Evolutionary conservation across 768 basidiomycete species (phyloP).

Genomic region (Tephrocybe sp.): DNA sequence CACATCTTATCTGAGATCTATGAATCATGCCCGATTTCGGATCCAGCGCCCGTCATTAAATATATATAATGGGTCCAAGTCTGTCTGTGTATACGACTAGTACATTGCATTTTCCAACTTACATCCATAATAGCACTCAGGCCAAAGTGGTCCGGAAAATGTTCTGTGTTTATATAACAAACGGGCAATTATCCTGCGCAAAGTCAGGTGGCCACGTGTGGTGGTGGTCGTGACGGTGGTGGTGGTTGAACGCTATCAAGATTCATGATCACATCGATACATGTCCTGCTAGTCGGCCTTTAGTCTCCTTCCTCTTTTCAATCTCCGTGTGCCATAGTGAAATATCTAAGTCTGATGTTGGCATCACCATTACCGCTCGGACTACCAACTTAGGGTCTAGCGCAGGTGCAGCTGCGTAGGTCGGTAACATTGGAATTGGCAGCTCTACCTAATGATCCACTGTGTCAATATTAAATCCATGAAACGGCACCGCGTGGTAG

Average conservation of each 20-base stretch:
- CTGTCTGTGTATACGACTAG: too few species aligned
- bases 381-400: constrained; percentile 46
- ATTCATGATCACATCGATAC: neutral
- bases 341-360: constrained; percentile 46
- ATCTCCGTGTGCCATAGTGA: constrained; percentile 39
- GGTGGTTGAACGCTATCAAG: neutral
- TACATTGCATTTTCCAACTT: neutral
- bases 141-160: neutral
- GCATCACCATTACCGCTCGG: constrained; percentile 50
- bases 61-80: constrained; percentile 3
- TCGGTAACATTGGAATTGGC: constrained; percentile 40
- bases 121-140: neutral
- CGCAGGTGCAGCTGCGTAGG: constrained; percentile 34
- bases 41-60: constrained; percentile 17
- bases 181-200: too few species aligned
- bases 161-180: neutral
- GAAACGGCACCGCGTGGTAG: constrained; percentile 5
- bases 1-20: constrained; percentile 30
- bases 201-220: too few species aligned
- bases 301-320: constrained; percentile 17
- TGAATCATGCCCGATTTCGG: constrained; percentile 20
- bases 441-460: constrained; percentile 25
- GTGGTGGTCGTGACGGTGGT: too few species aligned
- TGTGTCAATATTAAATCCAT: neutral
- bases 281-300: neutral